Evolutionary conservation across 1,284 basidiomycete species (phyloP), one percentile per base, ranked within the genome.

Genomic region (Ceratobasidium sp.): DNA sequence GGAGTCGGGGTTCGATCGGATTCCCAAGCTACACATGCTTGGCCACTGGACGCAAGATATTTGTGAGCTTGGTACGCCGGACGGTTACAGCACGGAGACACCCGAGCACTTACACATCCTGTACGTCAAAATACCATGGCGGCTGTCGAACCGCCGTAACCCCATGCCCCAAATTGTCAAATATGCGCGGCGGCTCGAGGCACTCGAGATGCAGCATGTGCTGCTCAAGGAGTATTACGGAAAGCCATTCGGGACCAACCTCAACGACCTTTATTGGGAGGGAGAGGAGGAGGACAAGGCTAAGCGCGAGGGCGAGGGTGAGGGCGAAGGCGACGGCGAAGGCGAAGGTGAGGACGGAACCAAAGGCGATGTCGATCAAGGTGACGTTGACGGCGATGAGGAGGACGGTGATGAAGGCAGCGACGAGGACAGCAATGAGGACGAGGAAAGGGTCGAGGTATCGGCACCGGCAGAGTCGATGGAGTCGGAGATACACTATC

Each of bases 101-200:
- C 63, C 63, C 22, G 63, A 66, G 31, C 63, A 66, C 48, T 53
- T 66, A 37, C 63, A 66, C 31, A 66, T 66, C 3, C 9, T 51
- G 22, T 66, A 66, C n/a, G 63, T 66, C 4, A 22, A n/a, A n/a
- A n/a, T n/a, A n/a, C n/a, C n/a, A n/a, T n/a, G n/a, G n/a, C n/a
- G n/a, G n/a, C n/a, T n/a, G 19, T 66, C 63, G 2, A 66, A 53
- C 13, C 46, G 48, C 2, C 46, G 63, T 11, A 39, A 66, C 19
- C 62, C 62, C 41, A 3, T 68, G 14, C 65, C 65, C 24, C 65
- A 68, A 56, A 68, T 68, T 1, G 51, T 56, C 31, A 24, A 68
- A 9, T 68, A 68, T 22, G 34, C 41, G 1, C 65, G 51, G 31
- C 48, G 65, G 16, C 48, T 68, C 29, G 65, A 68, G 29, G 65